Percentiles rank a stretch among this genome's conserved stretches.
Evolutionary conservation across 2,329 filamentous ascomycete species (phyloP).

Genomic region (Phyllosticta capitalensis): DNA sequence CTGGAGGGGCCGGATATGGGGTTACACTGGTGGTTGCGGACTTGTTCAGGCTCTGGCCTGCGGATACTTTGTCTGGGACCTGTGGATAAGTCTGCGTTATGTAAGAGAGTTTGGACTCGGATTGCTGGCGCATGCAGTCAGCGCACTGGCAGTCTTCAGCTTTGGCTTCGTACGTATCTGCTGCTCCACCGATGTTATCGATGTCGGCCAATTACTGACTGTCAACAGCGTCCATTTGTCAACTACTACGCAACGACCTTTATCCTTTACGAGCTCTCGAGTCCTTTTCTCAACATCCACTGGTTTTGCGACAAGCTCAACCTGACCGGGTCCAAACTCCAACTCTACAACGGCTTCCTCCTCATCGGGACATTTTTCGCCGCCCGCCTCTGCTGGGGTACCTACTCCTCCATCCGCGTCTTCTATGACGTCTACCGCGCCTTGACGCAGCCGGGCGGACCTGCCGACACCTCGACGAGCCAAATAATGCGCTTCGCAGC

Average conservation of each 20-base stretch:
- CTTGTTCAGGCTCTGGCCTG: constrained; percentile 68
- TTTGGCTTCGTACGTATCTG: constrained; percentile 62
- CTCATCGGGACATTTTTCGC: constrained; percentile 67
- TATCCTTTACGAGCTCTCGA: constrained; percentile 80
- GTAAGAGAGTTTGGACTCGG: constrained; percentile 65
- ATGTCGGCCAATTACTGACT: background rate
- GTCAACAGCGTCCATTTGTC: constrained; percentile 61
- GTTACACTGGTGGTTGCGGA: constrained; percentile 62
- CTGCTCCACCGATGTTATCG: constrained; percentile 3
- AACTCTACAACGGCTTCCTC: constrained; percentile 68
- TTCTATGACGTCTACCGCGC: constrained; percentile 55
- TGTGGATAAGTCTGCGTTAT: constrained; percentile 59
- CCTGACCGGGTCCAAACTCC: constrained; percentile 63
- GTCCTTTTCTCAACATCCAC: constrained; percentile 78
- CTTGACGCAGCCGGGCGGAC: constrained; percentile 17
- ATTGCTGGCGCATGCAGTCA: constrained; percentile 66
- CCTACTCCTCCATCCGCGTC: constrained; percentile 56
- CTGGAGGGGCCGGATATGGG: constrained; percentile 62
- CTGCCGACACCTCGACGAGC: constrained; percentile 14
- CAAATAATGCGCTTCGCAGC: constrained; percentile 42
- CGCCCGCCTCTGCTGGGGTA: constrained; percentile 69
- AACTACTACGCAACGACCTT: constrained; percentile 76
- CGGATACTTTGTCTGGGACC: constrained; percentile 80
- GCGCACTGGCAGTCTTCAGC: constrained; percentile 63
- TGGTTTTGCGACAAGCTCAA: constrained; percentile 86